phyloP scores from a whole-genome alignment of 75 land plant genomes.

The Pinus taeda region DNA sequence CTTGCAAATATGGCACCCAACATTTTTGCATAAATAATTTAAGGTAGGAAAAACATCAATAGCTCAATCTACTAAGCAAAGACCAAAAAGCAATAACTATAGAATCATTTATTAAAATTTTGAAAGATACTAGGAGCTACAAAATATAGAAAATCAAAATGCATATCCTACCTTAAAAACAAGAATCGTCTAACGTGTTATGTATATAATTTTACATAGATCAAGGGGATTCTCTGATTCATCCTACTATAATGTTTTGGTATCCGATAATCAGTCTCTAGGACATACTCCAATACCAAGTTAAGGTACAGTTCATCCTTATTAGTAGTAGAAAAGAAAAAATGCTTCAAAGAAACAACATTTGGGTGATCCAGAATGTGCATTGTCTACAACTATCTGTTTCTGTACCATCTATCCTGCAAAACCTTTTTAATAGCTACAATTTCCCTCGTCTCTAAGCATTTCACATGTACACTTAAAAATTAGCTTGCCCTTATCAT shows the following conservation, averaged over 20 bases:
- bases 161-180: background rate
- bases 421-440: conserved; percentile 92
- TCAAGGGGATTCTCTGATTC: conserved; percentile 87
- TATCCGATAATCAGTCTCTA: conserved; percentile 85
- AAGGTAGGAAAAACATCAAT: background rate
- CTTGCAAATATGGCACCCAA: conserved; percentile 64
- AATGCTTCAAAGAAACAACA: conserved; percentile 77
- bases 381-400: conserved; percentile 86
- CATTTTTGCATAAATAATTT: background rate
- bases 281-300: conserved; percentile 85
- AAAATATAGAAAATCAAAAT: background rate
- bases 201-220: conserved; percentile 85
- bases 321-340: conserved; percentile 88
- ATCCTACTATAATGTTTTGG: conserved; percentile 88
- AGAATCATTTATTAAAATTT: too few species aligned
- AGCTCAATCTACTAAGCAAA: background rate
- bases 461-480: conserved; percentile 60
- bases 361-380: conserved; percentile 89
- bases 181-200: conserved; percentile 62
- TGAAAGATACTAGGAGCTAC: too few species aligned
- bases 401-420: conserved; percentile 88
- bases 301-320: conserved; percentile 90
- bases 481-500: too few species aligned
- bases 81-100: background rate
- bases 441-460: conserved; percentile 85